Percentiles rank a stretch among this genome's conserved stretches.
Conservation (phyloP, 2,329 filamentous ascomycete species). For the Acrodontium crateriforme region DNA sequence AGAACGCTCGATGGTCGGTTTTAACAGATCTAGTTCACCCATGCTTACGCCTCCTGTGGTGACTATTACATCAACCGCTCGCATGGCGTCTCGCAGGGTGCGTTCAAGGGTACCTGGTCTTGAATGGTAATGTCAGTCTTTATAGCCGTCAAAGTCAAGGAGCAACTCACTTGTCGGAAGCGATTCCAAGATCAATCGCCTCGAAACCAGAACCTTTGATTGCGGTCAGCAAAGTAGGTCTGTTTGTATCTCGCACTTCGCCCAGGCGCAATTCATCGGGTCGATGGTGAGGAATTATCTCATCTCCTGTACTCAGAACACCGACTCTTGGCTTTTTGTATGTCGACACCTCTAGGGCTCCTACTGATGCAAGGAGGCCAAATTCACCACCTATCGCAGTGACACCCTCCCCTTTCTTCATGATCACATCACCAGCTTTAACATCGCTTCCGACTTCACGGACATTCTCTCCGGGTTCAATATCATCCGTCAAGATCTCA, state of each 20-base stretch:
- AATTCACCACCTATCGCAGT: conserved; percentile 82
- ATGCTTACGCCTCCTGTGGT: conserved; percentile 93
- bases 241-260: conserved; percentile 87
- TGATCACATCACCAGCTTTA: conserved; percentile 50
- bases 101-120: conserved; percentile 60
- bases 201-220: conserved; percentile 61
- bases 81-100: conserved; percentile 59
- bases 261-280: conserved; percentile 53
- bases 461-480: conserved; percentile 72
- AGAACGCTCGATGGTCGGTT: conserved; percentile 83
- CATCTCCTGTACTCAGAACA: conserved; percentile 85
- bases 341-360: conserved; percentile 54
- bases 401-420: conserved; percentile 67
- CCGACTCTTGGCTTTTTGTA: conserved; percentile 70
- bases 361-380: conserved; percentile 75
- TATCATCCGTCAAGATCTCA: conserved; percentile 66
- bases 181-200: conserved; percentile 75
- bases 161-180: conserved; percentile 45
- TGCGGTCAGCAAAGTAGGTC: conserved; percentile 73
- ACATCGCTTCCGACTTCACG: conserved; percentile 87
- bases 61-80: conserved; percentile 66
- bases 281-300: conserved; percentile 65
- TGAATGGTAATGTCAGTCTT: conserved; percentile 15
- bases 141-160: not conserved
- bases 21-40: conserved; percentile 93